Base-by-base conservation (phyloP, 768 basidiomycete species). In the Russula lepida region DNA sequence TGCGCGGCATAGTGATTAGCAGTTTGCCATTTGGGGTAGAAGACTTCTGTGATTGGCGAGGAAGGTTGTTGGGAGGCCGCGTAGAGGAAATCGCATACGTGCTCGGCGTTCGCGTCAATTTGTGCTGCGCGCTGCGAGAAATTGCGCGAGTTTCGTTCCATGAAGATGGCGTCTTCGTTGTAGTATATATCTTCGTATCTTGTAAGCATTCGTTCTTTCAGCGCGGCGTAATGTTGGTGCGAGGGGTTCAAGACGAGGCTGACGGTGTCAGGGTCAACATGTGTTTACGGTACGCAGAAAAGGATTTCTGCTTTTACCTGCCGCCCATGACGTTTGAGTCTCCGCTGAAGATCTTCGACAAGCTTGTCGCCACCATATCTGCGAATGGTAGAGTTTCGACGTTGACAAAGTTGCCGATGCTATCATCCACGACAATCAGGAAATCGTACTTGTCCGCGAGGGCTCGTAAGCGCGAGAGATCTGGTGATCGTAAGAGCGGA, bases 91-190 rank as follows among this genome's bases (percentile, higher is more conserved):
- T 89, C 86, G 72, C 92, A 95, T 59, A 95, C 77, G 47, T 81
- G 81, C 70, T 92, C 85, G 4, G 95, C 78, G 71, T 95, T 98
- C 33, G 73, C 71, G 71, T 98, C 92, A 72, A 95, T 92, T 56
- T 77, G 71, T 58, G 77, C 77, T 66, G 93, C 80, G 57, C 95
- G 90, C 8, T 75, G 77, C 54, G 79, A 74, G 77, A 95, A 98
- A 74, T 97, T 86, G 54, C 95, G 90, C 19, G 95, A 98, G 74
- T 99, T 99, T 66, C 95, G 89, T 71, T 99, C 95, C 89, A 99
- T 89, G 78, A 85, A 95, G 58, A 98, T 84, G 44, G 91, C 93
- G 69, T 99, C 95, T 71, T 94, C 90, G 68, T 83, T 79, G 66
- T 88, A 98, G 75, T 92, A 98, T 25, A 76, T 75, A 70, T 99